Conservation (phyloP, 73 alveolate species). For the Paramecium sonneborni region DNA sequence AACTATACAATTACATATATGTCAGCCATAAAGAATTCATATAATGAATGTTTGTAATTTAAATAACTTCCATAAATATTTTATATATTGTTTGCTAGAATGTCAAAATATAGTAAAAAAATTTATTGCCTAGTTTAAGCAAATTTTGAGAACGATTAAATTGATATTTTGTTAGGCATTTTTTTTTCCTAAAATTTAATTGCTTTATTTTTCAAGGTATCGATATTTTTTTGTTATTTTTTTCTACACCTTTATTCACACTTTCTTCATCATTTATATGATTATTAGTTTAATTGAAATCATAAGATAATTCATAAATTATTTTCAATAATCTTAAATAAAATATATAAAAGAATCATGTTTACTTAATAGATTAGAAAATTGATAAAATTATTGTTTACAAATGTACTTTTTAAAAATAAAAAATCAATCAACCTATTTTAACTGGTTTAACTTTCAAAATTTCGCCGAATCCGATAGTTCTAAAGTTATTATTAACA, state of each 20-base stretch:
- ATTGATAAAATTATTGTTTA: background rate
- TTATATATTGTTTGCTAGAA: background rate
- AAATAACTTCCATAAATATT: background rate
- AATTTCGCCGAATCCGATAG: slow-evolving; percentile 66
- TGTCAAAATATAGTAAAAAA: background rate
- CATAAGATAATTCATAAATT: background rate
- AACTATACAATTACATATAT: background rate
- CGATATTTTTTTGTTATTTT: background rate
- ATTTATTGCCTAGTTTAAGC: background rate
- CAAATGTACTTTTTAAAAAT: slow-evolving; percentile 10
- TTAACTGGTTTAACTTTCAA: slow-evolving; percentile 59
- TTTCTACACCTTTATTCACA: background rate
- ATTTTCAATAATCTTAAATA: background rate
- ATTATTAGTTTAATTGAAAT: background rate
- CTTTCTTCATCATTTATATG: background rate
- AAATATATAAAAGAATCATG: background rate
- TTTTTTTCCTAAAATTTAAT: background rate
- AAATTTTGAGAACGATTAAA: background rate
- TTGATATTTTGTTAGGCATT: background rate
- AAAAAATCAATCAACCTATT: slow-evolving; percentile 14
- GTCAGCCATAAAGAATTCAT: background rate
- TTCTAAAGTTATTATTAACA: background rate
- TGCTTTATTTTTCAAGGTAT: background rate
- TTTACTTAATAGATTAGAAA: background rate
- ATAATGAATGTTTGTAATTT: background rate